Base-by-base conservation (phyloP, 139 green algal species). In the Coelastrella sp. region DNA sequence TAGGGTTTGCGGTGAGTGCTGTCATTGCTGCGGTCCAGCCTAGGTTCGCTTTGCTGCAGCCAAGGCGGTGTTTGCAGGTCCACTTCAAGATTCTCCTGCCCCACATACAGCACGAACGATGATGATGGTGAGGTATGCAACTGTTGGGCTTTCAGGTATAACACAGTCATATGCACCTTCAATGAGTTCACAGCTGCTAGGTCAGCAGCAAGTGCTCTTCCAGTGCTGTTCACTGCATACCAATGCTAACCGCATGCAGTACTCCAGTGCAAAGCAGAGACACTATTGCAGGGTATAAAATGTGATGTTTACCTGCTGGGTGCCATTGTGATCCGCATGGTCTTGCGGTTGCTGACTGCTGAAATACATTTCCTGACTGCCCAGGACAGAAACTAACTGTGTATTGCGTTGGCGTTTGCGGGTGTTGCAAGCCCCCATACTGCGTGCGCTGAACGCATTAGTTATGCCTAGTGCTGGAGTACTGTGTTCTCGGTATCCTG, bases 1-100 rank as follows among this genome's bases (percentile, higher is more conserved):
- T n/a, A n/a, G n/a, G n/a, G n/a, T n/a, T n/a, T n/a, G n/a, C n/a
- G n/a, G n/a, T n/a, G n/a, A n/a, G n/a, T n/a, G n/a, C n/a, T n/a
- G n/a, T n/a, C n/a, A n/a, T n/a, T n/a, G n/a, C n/a, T n/a, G n/a
- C n/a, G n/a, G n/a, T 7, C 35, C 38, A 53, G 7, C 23, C 45
- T 11, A 9, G 43, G 21, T 62, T 41, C 63, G 40, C 37, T 48
- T 63, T 38, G 71, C 45, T 81, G 73, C 73, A 81, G 25, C 73
- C 73, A 81, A 5, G 73, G 73, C 73, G 48, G 48, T 23, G 73
- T 81, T 25, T 79, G n/a, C 7, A 79, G n/a, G 48, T 68, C 50
- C 13, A 67, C 27, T 50, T 81, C 73, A 38, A 68, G 25, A 81
- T 32, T 23, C 5, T 81, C 48, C 50, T 79, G 41, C 69, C n/a